Evolutionary conservation across 108 stramenopile genomes (phyloP), one percentile per base, ranked within the genome.

Genomic region (Nannochloropsis oceanica): DNA sequence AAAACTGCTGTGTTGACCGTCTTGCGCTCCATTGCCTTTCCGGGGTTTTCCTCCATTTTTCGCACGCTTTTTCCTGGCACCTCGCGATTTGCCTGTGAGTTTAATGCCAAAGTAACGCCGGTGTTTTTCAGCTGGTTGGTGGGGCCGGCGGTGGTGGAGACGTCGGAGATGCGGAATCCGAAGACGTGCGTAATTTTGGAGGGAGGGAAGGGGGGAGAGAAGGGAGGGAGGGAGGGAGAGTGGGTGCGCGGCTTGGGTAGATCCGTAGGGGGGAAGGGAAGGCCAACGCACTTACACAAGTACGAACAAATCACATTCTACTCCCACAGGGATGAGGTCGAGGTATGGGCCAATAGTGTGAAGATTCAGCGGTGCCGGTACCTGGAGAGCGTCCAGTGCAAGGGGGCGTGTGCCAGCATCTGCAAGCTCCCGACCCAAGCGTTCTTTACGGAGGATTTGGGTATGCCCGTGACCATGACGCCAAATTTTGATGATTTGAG

Each of bases 341-440:
- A 88, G 81, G 42, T 84, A 12, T 88, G 87, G 87, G 34, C 44
- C 18, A 84, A 46, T 46, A 84, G 83, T 25, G 90, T 91, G 14
- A 84, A 80, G 12, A 85, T 90, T 14, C 89, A 90, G 86, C 50
- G 90, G 26, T 91, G 90, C 44, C 50, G 90, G 18, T 91, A 88
- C 42, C 84, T 91, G 43, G 89, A 91, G 42, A 84, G 86, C 25
- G 87, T 89, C 18, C 85, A 90, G 44, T 91, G 90, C 89, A 90
- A 89, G 82, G 87, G 89, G n/a, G 84, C 88, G 43, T 91, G 90
- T 43, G 83, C 87, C 13, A 89, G 90, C 46, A 90, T 90, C 86
- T 91, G 90, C 86, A 91, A 91, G 86, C 24, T 90, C 12, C 90
- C 90, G 12, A 91, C 89, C 0, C 84, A 91, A 46, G 46, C 84